These are phyloP conservation scores for Didymella pomorum DNA, from an alignment of 2,329 filamentous ascomycete species.

Conservation along the genomic window DNA sequence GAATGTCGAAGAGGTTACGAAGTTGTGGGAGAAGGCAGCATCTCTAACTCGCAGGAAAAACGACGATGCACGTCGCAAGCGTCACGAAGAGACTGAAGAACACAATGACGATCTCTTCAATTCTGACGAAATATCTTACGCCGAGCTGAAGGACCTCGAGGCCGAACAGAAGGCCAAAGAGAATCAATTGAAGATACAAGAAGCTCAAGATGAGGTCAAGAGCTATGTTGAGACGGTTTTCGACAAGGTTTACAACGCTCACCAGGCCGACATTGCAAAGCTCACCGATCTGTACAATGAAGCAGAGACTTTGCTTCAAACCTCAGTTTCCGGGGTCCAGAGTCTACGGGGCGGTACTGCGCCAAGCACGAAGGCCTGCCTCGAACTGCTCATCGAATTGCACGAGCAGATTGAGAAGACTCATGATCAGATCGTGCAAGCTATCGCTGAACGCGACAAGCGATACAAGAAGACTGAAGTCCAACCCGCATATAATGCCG, in stretches of 20 bases:
- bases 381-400: constrained; percentile 52
- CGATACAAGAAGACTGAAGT: constrained; percentile 64
- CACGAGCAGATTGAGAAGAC: constrained; percentile 59
- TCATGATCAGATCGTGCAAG: constrained; percentile 59
- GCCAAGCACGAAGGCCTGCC: constrained; percentile 31
- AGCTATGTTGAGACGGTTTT: constrained; percentile 61
- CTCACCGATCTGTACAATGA: constrained; percentile 58
- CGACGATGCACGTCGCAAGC: constrained; percentile 58
- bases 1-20: constrained; percentile 35
- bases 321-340: constrained; percentile 35
- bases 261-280: constrained; percentile 60
- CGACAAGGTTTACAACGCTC: constrained; percentile 57
- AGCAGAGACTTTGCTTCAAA: constrained; percentile 36
- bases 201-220: constrained; percentile 62
- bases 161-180: constrained; percentile 64
- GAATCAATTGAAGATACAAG: constrained; percentile 59
- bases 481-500: constrained; percentile 60
- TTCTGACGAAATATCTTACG: constrained; percentile 65
- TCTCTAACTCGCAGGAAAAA: constrained; percentile 55
- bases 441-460: constrained; percentile 62
- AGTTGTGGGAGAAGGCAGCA: constrained; percentile 57
- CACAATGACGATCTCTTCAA: constrained; percentile 64
- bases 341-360: constrained; percentile 28
- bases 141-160: constrained; percentile 63
- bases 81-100: constrained; percentile 62